These are phyloP conservation scores for Dendrostoma leiphaemia DNA, from an alignment of 2,329 filamentous ascomycete genomes.

Conservation along the genomic window DNA sequence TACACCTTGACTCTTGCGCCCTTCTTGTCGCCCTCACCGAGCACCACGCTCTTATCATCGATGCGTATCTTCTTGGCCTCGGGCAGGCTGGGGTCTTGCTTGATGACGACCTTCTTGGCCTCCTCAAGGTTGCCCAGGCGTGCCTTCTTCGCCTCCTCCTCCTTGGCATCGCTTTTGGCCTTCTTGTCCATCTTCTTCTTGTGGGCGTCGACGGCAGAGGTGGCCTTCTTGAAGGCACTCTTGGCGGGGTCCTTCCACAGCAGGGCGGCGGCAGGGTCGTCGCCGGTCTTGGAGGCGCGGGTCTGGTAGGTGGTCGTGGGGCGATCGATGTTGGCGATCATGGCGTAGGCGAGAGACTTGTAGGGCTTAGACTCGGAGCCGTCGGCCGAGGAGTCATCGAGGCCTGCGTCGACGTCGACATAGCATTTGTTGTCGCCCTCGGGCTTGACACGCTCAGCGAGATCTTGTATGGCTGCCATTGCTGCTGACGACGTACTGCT, in stretches of 20 bases:
- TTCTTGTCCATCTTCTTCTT: constrained; percentile 85
- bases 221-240: constrained; percentile 81
- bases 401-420: constrained; percentile 77
- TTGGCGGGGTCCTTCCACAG: constrained; percentile 82
- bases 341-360: constrained; percentile 77
- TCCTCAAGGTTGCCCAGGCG: constrained; percentile 71
- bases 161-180: constrained; percentile 67
- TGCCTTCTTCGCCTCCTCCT: constrained; percentile 71
- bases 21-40: constrained; percentile 56
- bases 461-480: constrained; percentile 46
- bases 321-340: constrained; percentile 65
- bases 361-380: constrained; percentile 74
- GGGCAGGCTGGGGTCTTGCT: constrained; percentile 73
- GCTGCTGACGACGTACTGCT: constrained; percentile 17
- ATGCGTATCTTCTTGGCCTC: constrained; percentile 74
- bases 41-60: constrained; percentile 63
- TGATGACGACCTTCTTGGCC: constrained; percentile 72
- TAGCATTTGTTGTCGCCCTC: constrained; percentile 52
- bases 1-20: constrained; percentile 77
- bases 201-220: constrained; percentile 69
- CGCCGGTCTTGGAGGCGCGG: constrained; percentile 65
- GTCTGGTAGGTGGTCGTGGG: constrained; percentile 62
- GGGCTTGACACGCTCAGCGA: constrained; percentile 49
- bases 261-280: constrained; percentile 61
- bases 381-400: constrained; percentile 64